Evolutionary conservation across 2,329 filamentous ascomycete species (phyloP), one percentile per base, ranked within the genome.

Genomic region (Epichloe festucae): DNA sequence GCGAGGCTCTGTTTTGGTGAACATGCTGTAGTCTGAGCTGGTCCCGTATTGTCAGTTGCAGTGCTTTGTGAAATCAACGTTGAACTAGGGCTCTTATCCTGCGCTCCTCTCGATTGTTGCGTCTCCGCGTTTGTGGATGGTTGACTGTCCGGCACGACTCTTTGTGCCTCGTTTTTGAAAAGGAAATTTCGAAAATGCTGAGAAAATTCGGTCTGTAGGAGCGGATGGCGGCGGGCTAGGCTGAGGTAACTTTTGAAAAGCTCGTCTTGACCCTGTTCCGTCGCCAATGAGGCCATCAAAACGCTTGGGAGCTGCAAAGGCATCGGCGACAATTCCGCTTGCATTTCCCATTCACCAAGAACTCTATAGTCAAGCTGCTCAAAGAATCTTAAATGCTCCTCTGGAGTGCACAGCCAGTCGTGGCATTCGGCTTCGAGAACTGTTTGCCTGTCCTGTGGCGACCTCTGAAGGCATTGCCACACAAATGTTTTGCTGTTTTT

Each of bases 361-460:
- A 63, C 62, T 27, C 53, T 62, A 4, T 38, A 52, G 17, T 70
- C 67, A 43, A 70, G 55, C 10, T 58, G 48, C 46, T 58, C 50
- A 50, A 70, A 69, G 34, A 68, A 62, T 10, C 59, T 50, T 21
- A 61, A 43, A 41, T 69, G 63, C 4, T 58, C 62, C 39, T 57
- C 52, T 1, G 66, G 65, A 1, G 57, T 63, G 27, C 62, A 63
- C 12, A 70, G 54, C 67, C 67, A 70, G 35, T 61, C 58, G 43
- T 70, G 66, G 12, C 48, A 52, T 49, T 58, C 57, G 3, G 66
- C 65, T 36, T 63, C 57, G 3, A 40, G 11, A 1, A 64, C 60
- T 15, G 49, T 64, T 41, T 67, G 60, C 46, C 68, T 61, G 12
- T 55, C 48, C 2, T 36, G 11, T 2, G 66, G 62, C 4, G 51